Evolutionary conservation across 805 yeast genomes (phyloP).

Genomic region (Yarrowia keelungensis): DNA sequence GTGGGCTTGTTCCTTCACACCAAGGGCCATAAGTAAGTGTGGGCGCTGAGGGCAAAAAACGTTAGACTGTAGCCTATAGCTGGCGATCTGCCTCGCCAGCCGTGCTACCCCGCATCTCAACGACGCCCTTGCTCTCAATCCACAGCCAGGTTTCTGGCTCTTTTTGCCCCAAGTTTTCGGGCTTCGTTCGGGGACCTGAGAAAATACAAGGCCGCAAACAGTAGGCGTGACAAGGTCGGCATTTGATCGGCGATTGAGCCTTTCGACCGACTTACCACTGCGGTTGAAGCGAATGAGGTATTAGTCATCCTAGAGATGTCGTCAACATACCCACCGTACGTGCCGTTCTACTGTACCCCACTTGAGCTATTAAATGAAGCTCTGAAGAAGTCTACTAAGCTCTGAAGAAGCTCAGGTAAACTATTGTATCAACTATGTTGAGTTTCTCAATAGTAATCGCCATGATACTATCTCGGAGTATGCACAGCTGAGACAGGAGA

Average conservation of each 20-base stretch:
- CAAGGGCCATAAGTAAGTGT: neutral
- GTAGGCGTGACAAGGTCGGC: neutral
- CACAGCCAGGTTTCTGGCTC: neutral
- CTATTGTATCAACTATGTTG: neutral
- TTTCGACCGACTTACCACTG: too few relatives aligned
- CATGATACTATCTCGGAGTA: neutral
- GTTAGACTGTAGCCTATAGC: neutral
- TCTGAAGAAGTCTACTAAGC: neutral
- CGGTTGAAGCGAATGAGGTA: too few relatives aligned
- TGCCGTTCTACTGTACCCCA: neutral
- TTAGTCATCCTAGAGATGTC: too few relatives aligned
- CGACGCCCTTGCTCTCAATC: slow-evolving; percentile 4
- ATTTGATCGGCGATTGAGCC: neutral
- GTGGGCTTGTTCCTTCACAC: too few relatives aligned
- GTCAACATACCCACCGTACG: neutral
- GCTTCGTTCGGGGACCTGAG: neutral
- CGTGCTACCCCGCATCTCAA: slow-evolving; percentile 11
- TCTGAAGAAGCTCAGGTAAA: too few relatives aligned
- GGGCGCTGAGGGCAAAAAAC: neutral
- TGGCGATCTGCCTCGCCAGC: neutral
- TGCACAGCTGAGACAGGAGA: neutral
- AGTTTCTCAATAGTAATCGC: too few relatives aligned
- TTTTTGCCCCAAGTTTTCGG: neutral
- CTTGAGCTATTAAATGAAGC: slow-evolving; percentile 5
- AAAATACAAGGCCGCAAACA: neutral